These are phyloP conservation scores for Simplicillium aogashimaense DNA, from an alignment of 2,329 filamentous ascomycete species.

Conservation along the genomic window DNA sequence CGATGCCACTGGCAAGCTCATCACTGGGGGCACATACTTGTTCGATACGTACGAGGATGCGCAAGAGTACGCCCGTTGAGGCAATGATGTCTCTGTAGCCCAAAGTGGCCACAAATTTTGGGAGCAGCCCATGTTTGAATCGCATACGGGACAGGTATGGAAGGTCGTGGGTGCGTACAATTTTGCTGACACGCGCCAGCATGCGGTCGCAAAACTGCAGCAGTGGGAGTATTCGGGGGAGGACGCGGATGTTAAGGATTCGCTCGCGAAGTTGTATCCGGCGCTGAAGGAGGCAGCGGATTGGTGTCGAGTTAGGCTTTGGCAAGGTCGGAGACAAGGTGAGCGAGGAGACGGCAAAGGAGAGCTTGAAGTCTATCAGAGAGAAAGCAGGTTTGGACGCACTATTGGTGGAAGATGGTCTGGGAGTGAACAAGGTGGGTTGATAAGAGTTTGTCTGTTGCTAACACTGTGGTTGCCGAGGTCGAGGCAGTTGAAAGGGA, in stretches of 20 bases:
- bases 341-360: no score
- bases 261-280: no score
- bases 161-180: constrained; percentile 7
- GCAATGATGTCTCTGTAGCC: constrained; percentile 6
- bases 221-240: no score
- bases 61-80: constrained; percentile 7
- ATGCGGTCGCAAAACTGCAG: constrained; percentile 8
- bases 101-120: constrained; percentile 5
- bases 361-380: no score
- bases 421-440: not conserved
- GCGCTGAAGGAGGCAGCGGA: no score
- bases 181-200: constrained; percentile 3
- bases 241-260: no score
- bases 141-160: constrained; percentile 2
- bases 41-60: constrained; percentile 9
- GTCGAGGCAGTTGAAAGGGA: no score
- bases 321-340: no score
- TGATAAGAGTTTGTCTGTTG: not conserved
- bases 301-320: no score
- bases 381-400: not conserved
- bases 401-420: not conserved
- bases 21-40: constrained; percentile 7
- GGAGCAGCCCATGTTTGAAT: constrained; percentile 5
- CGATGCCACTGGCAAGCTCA: constrained; percentile 6
- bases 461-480: not conserved